Evolutionary conservation across 371 early-diverging fungal genomes (phyloP), one percentile per base, ranked within the genome.

Genomic region (Basidiobolus heterosporus): DNA sequence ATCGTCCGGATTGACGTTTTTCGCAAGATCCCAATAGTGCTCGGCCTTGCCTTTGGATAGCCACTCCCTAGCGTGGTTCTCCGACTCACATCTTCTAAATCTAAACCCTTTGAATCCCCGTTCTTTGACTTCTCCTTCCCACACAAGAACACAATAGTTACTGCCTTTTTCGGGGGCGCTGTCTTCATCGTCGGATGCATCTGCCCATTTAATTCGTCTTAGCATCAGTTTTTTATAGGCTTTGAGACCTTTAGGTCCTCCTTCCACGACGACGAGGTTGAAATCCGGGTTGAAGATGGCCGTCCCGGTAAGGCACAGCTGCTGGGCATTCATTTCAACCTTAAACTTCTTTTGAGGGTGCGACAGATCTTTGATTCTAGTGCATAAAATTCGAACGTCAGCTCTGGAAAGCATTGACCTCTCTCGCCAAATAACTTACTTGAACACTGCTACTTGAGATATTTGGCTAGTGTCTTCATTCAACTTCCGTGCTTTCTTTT

Each of bases 151-250:
- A 58, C 97, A 97, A 44, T 70, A 69, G 61, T 92, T 91, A n/a
- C 14, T 37, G 30, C 57, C 63, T 13, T 49, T 47, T 2, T 38
- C 50, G 0, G 46, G 50, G 2, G 38, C 50, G 7, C 54, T 45
- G 35, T 55, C 60, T 0, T 54, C 47, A 4, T 53, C 71, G 58
- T 59, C 61, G 13, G 54, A 61, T 14, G 41, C 52, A n/a, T 80
- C 78, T 15, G 72, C 64, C 98, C 98, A 97, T 52, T 92, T 79
- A 52, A 97, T 94, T 22, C 98, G 76, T 21, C 86, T 65, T n/a
- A 92, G 63, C 94, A 97, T 88, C 17, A 97, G 67, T 55, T 90
- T 88, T 58, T 91, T 94, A 70, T 90, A 97, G 16, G 79, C 75
- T 49, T 82, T 82, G 54, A 94, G 74, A 11, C 75, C 74, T 57